Base-by-base conservation (phyloP, 208 protist species). In the Hexamita inflata region DNA sequence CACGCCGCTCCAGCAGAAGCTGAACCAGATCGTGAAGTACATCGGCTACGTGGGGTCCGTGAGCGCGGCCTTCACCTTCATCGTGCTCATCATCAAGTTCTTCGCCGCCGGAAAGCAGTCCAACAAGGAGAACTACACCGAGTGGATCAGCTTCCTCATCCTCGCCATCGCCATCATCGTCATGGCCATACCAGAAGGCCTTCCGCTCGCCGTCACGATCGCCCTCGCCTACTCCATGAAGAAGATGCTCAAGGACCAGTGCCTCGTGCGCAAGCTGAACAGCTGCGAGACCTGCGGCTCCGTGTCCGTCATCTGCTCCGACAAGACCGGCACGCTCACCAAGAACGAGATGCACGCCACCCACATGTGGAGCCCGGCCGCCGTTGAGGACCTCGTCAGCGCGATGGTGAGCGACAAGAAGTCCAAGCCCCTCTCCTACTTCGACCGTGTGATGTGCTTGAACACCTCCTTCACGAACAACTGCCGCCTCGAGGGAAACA, bases 241-340 rank as follows among this genome's bases (percentile, higher is more conserved):
- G 66, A 92, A 95, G 81, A 97, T 98, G 94, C 87, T 95, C 70
- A 88, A 94, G n/a, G 93, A 97, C 68, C 92, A 96, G 74, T 95
- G 95, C 83, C 87, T 97, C n/a, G 94, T 98, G 0, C 86, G 94
- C 64, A 87, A 90, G 40, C 87, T 98, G 57, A 82, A 81, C 28
- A 89, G 93, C 7, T 96, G 92, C 83, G 92, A 95, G 83, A 94
- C 92, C 1, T 94, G 94, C 91, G 91, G 91, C 35, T 85, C 89
- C 0, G 88, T 88, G 0, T 93, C 90, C n/a, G 82, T 88, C 42
- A 87, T 95, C 60, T 94, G 90, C 82, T 90, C 84, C 13, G 92
- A 95, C 82, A 98, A 98, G 87, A 98, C 94, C 19, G 94, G 94
- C 57, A 97, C 93, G 41, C 88, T 97, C 49, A 97, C 94, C 30